Base-by-base conservation (phyloP, 225 moss, liverwort and hornwort genomes). In the Rhytidiadelphus loreus region DNA sequence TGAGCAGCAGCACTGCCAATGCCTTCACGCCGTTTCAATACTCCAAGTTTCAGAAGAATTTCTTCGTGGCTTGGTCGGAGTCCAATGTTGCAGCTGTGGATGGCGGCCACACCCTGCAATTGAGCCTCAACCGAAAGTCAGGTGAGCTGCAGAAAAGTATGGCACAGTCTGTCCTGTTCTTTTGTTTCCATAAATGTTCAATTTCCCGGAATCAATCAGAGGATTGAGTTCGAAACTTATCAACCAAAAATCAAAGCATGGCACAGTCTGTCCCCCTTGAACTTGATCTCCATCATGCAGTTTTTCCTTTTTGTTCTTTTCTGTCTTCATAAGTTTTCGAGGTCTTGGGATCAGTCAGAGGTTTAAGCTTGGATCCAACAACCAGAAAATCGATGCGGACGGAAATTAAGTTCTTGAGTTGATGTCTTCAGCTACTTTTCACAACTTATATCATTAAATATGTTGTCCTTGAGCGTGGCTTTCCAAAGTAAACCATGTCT, bases 11-110 rank as follows among this genome's bases (percentile, higher is more conserved):
- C 62, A 41, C 76, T 69, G 86, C 85, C 75, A 87, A 86, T n/a
- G 10, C 90, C 52, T 92, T 91, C 80, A 88, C 85, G 62, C 92
- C 94, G n/a, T 94, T 94, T 75, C 92, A 94, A 9, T 88, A 87
- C 87, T 94, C 92, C 73, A 91, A 90, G 79, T 94, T 94, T 64
- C 92, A 94, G 88, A 91, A 91, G 21, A 87, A 86, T 52, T 94
- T 94, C 88, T 94, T 92, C 56, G 94, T 94, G 26, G 92, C 91
- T 11, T 94, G 92, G 94, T 91, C 91, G 74, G 92, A 94, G 83
- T 91, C 94, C 78, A 94, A 94, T 80, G 94, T 94, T 30, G 91
- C 91, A 60, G 94, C 94, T 62, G 94, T 94, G 82, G 94, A 94
- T 89, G 91, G 91, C 22, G 94, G 94, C 7, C 92, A 91, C 87